phyloP scores from a whole-genome alignment of 805 yeast genomes.

The Lipomyces yamadae region DNA sequence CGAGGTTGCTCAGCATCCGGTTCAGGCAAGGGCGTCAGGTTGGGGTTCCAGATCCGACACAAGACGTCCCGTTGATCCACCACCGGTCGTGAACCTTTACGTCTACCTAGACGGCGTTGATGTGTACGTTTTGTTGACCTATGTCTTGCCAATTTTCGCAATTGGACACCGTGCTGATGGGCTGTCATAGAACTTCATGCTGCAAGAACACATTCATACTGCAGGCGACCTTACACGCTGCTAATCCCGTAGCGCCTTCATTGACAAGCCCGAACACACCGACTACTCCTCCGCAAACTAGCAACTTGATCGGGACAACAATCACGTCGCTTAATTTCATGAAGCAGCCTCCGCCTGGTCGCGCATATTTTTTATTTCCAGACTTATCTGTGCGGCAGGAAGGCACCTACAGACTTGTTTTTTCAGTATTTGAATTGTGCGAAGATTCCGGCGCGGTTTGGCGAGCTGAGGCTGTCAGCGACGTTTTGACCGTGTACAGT shows the following conservation, averaged over 20 bases:
- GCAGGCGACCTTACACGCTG: conserved; percentile 35
- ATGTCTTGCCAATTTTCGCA: conserved; percentile 11
- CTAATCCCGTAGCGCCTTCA: conserved; percentile 8
- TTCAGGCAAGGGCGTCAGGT: conserved; percentile 46
- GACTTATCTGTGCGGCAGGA: conserved; percentile 46
- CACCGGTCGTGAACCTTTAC: conserved; percentile 43
- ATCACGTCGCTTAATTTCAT: conserved; percentile 32
- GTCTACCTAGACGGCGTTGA: conserved; percentile 29
- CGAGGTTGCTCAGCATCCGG: conserved; percentile 43
- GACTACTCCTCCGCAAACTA: conserved; percentile 26
- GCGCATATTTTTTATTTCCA: conserved; percentile 43
- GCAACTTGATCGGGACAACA: conserved; percentile 34
- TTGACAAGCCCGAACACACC: conserved; percentile 11
- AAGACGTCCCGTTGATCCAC: conserved; percentile 47
- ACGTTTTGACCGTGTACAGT: conserved; percentile 42
- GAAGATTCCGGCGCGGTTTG: conserved; percentile 33
- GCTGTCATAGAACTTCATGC: conserved; percentile 19
- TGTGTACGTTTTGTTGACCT: conserved; percentile 23
- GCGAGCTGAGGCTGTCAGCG: conserved; percentile 37
- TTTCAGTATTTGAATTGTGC: conserved; percentile 42
- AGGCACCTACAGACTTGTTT: conserved; percentile 43
- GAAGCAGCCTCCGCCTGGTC: conserved; percentile 42
- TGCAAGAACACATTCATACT: conserved; percentile 40
- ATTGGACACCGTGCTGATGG: background rate
- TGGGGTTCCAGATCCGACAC: conserved; percentile 46